Base-by-base conservation (phyloP, 139 green algal species). In the Chlorokybus atmophyticus region DNA sequence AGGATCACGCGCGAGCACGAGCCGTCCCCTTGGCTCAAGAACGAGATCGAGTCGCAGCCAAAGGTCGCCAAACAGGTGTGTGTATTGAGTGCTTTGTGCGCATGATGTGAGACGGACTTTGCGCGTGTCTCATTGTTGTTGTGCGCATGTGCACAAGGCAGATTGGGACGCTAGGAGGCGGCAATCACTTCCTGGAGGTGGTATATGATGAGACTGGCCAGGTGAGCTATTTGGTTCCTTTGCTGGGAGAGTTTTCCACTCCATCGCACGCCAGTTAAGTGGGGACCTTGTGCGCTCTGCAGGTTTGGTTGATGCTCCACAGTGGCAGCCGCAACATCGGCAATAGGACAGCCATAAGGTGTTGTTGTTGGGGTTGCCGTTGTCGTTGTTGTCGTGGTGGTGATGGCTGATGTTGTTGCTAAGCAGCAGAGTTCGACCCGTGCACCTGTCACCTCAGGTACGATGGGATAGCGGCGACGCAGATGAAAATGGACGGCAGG, bases 261-360 rank as follows among this genome's bases (percentile, higher is more conserved):
- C n/a, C n/a, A n/a, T n/a, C n/a, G n/a, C n/a, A n/a, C n/a, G n/a
- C n/a, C n/a, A n/a, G n/a, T n/a, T n/a, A n/a, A n/a, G n/a, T n/a
- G n/a, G 10, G 10, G 19, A 28, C 39, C 25, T 59, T 67, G 27
- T 26, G 26, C 1, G 30, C 17, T 61, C n/a, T 57, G 23, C 40
- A 74, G 66, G 44, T 76, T 21, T 73, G 69, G 69, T 38, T 70
- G 10, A 73, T 76, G 69, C 58, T 76, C 51, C 69, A 76, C 44
- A 62, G 40, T 8, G 69, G 69, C 38, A 73, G 63, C 57, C 49
- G 69, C 31, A 61, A 69, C 42, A 60, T 73, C 10, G 69, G 69
- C 57, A 76, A 76, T 59, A 62, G 32, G 17, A 75, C 55, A 25
- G 67, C 67, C 2, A 31, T n/a, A n/a, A n/a, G n/a, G n/a, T n/a